Evolutionary conservation across 345 rosid species (phyloP).

Genomic region (Eucalyptus sp.): DNA sequence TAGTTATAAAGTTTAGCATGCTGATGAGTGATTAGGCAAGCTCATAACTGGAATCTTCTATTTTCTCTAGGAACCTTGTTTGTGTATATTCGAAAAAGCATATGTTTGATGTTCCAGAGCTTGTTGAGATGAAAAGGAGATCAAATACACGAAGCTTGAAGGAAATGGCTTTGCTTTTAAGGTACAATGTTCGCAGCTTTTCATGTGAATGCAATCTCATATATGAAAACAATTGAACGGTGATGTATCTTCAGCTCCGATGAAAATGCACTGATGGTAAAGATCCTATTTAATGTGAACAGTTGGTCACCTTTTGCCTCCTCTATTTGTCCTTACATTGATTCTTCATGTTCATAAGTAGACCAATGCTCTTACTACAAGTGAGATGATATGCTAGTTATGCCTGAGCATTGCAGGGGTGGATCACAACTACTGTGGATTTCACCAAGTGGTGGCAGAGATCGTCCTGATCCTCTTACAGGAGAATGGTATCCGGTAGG

Average conservation of each 20-base stretch:
- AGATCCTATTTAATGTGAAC: not conserved
- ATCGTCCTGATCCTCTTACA: conserved; percentile 79
- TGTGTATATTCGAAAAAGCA: conserved; percentile 97
- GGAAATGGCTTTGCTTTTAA: conserved; percentile 88
- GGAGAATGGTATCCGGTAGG: conserved; percentile 86
- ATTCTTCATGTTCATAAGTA: not conserved
- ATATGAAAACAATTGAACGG: not conserved
- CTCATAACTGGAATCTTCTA: not conserved
- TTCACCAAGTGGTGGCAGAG: conserved; percentile 98
- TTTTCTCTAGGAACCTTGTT: conserved; percentile 61
- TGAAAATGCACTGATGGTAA: not conserved
- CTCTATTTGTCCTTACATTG: not conserved
- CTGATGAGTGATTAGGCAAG: not conserved
- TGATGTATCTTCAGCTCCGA: not conserved
- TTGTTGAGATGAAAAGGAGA: conserved; percentile 73
- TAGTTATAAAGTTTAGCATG: not conserved
- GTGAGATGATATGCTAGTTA: not conserved
- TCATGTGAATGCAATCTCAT: not conserved
- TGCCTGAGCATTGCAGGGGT: conserved; percentile 31
- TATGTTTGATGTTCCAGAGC: conserved; percentile 88
- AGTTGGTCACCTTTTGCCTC: not conserved
- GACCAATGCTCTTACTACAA: not conserved
- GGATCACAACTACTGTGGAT: conserved; percentile 88
- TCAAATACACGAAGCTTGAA: conserved; percentile 88
- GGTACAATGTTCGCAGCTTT: conserved; percentile 23